Evolutionary conservation across 2,329 filamentous ascomycete species (phyloP).

Genomic region (Daldinia sp.): DNA sequence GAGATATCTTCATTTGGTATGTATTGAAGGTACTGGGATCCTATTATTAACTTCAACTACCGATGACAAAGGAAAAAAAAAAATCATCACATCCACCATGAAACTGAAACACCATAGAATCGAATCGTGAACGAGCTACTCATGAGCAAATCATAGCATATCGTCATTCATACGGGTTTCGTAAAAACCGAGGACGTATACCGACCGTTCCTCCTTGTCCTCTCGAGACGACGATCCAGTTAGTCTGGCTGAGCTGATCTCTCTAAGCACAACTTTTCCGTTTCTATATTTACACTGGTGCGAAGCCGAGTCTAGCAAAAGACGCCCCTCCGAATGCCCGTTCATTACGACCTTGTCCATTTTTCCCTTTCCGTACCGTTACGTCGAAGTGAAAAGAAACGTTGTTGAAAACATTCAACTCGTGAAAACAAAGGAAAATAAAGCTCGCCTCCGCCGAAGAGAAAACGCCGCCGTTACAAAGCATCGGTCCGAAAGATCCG

Average conservation of each 20-base stretch:
- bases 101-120: neutral
- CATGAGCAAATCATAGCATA: slow-evolving; percentile 42
- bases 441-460: slow-evolving; percentile 5
- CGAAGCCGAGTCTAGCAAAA: slow-evolving; percentile 25
- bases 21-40: neutral
- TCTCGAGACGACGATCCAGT: slow-evolving; percentile 25
- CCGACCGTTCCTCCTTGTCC: slow-evolving; percentile 19
- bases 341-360: slow-evolving; percentile 11
- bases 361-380: slow-evolving; percentile 26
- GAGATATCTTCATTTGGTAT: neutral
- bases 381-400: slow-evolving; percentile 9
- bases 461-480: slow-evolving; percentile 20
- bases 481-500: slow-evolving; percentile 7
- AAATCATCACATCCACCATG: neutral
- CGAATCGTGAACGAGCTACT: neutral
- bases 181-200: slow-evolving; percentile 43
- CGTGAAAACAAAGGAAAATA: slow-evolving; percentile 7
- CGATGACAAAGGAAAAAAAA: neutral
- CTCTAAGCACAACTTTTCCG: slow-evolving; percentile 22
- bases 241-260: slow-evolving; percentile 10
- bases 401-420: slow-evolving; percentile 14
- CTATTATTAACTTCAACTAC: neutral
- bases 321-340: slow-evolving; percentile 22
- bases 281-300: slow-evolving; percentile 37
- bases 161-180: slow-evolving; percentile 47